Percentiles rank a stretch among this genome's conserved stretches.
phyloP scores from a whole-genome alignment of 108 stramenopile genomes.

The Skeletonema tropicum region DNA sequence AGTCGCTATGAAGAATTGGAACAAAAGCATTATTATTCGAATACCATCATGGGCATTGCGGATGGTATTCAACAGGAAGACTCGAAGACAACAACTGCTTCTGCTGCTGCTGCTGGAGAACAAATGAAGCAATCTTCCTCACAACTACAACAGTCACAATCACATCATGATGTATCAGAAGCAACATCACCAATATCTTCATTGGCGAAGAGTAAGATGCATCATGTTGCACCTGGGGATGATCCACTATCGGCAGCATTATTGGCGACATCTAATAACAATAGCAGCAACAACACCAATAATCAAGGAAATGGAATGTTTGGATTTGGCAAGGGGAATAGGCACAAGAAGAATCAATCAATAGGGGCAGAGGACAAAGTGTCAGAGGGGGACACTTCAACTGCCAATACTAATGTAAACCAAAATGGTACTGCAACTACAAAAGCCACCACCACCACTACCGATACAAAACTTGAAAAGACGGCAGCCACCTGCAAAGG shows the following conservation, averaged over 20 bases:
- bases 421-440: not conserved
- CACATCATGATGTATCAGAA: not conserved
- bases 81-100: not conserved
- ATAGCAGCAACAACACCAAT: not conserved
- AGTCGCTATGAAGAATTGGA: slow-evolving; percentile 41
- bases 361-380: too few relatives aligned
- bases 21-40: slow-evolving; percentile 39
- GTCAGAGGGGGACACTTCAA: too few relatives aligned
- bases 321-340: not conserved
- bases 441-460: not conserved
- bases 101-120: not conserved
- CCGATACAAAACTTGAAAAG: not conserved
- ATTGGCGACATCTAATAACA: not conserved
- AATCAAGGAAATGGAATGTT: slow-evolving; percentile 17
- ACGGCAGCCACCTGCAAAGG: slow-evolving; percentile 6
- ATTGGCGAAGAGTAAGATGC: slow-evolving; percentile 3
- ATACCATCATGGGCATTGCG: slow-evolving; percentile 34
- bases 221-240: slow-evolving; percentile 41
- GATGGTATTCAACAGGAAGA: slow-evolving; percentile 3
- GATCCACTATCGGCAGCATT: slow-evolving; percentile 49
- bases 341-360: not conserved
- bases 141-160: not conserved
- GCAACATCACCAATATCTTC: not conserved
- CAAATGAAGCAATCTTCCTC: too few relatives aligned
- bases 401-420: not conserved